Evolutionary conservation across 1,284 basidiomycete species (phyloP), one percentile per base, ranked within the genome.

Genomic region (Leccinum pachyderme): DNA sequence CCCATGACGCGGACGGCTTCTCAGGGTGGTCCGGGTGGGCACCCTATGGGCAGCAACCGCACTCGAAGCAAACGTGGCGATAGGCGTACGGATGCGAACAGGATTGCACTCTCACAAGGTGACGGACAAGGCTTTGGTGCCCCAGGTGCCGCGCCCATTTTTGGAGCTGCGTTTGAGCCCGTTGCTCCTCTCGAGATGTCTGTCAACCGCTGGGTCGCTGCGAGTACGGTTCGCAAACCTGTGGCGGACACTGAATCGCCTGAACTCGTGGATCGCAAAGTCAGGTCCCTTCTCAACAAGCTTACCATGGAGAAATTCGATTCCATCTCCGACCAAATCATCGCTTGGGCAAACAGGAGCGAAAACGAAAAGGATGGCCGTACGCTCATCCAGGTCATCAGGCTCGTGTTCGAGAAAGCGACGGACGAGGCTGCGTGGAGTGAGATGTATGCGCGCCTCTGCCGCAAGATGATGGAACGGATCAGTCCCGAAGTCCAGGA

Each of bases 221-320:
- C 63, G 24, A 79, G 77, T 55, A 66, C 63, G 5, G n/a, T 46
- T 12, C 70, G 59, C 44, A 68, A 60, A 11, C 37, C 55, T 6
- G 1, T 73, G 58, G 65, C 57, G 18, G 86, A 90, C 49, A 72
- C 78, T 15, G 88, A 91, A 53, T 87, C 90, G 4, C 86, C 91
- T 0, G 89, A 90, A 63, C 75, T 89, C 61, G 92, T 98, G 32
- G 93, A 96, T 66, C 87, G 94, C 57, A 98, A 97, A 77, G 95
- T 98, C 78, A 95, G 93, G 75, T 79, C 78, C 51, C 75, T 98
- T 59, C 87, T 99, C 67, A 98, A 98, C 84, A 98, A 96, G 78
- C 84, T 98, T 49, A 96, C 95, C 1, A 89, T 95, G 82, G 94
- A 98, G 78, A 93, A 92, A 70, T 98, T 98, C 79, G 93, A 96